Percentiles rank a stretch among this genome's conserved stretches.
Evolutionary conservation across 805 yeast genomes (phyloP).

Genomic region (Cyberlindnera veronae): DNA sequence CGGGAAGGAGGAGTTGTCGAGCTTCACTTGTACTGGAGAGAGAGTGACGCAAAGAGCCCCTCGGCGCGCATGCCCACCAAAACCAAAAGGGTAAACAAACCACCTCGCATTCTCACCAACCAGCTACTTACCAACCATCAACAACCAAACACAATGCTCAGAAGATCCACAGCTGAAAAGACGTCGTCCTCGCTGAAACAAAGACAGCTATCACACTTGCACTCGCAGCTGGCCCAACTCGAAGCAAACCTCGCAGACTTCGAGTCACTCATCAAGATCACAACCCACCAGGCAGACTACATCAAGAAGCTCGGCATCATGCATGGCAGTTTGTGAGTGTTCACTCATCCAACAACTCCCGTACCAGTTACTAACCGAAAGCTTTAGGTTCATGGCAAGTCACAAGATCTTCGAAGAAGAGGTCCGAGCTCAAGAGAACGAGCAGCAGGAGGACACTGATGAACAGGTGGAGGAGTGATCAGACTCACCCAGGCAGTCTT

Average conservation of each 20-base stretch:
- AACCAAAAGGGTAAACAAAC: no score
- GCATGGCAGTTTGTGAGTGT: constrained; percentile 47
- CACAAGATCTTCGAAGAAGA: constrained; percentile 29
- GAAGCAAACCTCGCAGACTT: constrained; percentile 54
- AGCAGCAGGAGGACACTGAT: background rate
- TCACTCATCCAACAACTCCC: background rate
- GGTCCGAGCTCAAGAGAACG: constrained; percentile 17
- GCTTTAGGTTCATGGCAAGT: constrained; percentile 24
- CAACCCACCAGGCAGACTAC: constrained; percentile 48
- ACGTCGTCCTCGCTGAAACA: constrained; percentile 29
- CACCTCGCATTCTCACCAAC: no score
- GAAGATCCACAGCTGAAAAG: constrained; percentile 21
- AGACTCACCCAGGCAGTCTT: no score
- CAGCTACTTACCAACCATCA: no score
- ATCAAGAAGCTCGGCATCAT: constrained; percentile 52
- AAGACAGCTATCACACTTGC: constrained; percentile 48
- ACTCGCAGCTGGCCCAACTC: constrained; percentile 49
- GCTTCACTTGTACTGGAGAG: no score
- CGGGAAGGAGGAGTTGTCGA: no score
- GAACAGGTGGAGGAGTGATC: background rate
- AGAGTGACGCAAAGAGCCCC: no score
- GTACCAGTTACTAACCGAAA: constrained; percentile 2
- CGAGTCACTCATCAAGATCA: constrained; percentile 46
- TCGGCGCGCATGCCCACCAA: no score
- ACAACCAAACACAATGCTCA: constrained; percentile 9